Evolutionary conservation across 2,329 filamentous ascomycete genomes (phyloP), one percentile per base, ranked within the genome.

Genomic region (Phoma sp.): DNA sequence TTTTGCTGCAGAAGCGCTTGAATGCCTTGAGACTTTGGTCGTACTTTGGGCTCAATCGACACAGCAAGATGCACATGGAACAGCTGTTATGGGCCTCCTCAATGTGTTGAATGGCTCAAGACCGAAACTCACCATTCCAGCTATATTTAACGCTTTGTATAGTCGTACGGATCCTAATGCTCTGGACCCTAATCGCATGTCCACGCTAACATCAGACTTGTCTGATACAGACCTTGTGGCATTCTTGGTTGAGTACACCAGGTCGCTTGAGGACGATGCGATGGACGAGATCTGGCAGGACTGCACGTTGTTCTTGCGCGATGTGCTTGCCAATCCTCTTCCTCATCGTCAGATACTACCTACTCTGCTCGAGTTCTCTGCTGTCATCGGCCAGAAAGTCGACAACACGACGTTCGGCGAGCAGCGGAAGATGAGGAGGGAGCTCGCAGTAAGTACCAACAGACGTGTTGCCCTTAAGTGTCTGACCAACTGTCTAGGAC

Each of bases 231-330:
- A 97, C 68, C 80, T 99, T 10, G 91, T 94, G 8, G 85, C 89
- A 8, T 99, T 99, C 73, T 77, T 98, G 39, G 90, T 96, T 7
- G 90, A 95, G 59, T 99, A 99, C 74, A 89, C 92, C 0, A 85
- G 85, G 27, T 95, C 93, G 0, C 81, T 98, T 12, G 95, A 99
- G 69, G 95, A 99, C 68, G 95, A 99, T 78, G 90, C 95, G 15
- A 94, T 97, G 84, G 95, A 99, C 68, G 95, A 99, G 76, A 96
- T 99, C 43, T 99, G 95, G 95, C 84, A 88, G 36, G 94, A 99
- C 72, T 99, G 94, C 73, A 92, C 93, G 68, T 85, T 89, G 0
- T 99, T 99, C 74, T 76, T 98, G 57, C 89, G 88, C 60, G 96
- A 99, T 71, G 84, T 99, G 25, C 82, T 99, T 25, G 87, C 89